Evolutionary conservation across 805 yeast species (phyloP), one percentile per base, ranked within the genome.

Genomic region (Naumovozyma baii): DNA sequence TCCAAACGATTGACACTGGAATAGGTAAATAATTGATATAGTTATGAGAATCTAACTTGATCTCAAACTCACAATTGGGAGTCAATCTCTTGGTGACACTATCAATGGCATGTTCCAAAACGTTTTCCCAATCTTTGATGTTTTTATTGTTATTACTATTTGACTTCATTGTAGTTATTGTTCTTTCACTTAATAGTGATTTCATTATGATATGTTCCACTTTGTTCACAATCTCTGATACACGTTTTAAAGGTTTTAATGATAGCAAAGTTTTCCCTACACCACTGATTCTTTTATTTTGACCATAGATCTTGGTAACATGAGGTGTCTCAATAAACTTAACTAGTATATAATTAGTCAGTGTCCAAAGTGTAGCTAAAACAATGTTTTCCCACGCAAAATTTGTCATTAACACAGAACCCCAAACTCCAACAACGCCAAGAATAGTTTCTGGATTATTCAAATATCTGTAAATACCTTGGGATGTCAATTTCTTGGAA

Each of bases 351-450:
- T 83, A 71, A 51, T 78, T 80, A 44, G 78, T 74, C 8, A 69
- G 55, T 1, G 84, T 75, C 85, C 88, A 83, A 32, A 80, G 57
- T 49, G 73, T 66, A 0, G 81, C 74, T 36, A 82, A 51, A 39
- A 73, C 64, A 35, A 72, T 65, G 20, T 72, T 68, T 39, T 63
- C 57, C 31, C 62, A 59, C 1, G 78, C 69, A 18, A 79, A 75
- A 40, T 68, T 56, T 32, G 84, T 72, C 40, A 83, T 68, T 28
- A 80, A 62, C 1, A 78, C 76, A 4, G 70, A 51, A 18, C 90
- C 92, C 85, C 86, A 81, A 30, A 82, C 72, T 13, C 90, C 90
- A 46, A 86, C 76, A 40, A 79, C 76, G 10, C 94, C 90, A 42
- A 82, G 69, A 13, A 83, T 61, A 47, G 85, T 80, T 55, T 83